A percentile compares a stretch with the other conserved stretches of the same genome.
Evolutionary conservation across 805 yeast species (phyloP).

Genomic region (Starmerella lactis-condensi): DNA sequence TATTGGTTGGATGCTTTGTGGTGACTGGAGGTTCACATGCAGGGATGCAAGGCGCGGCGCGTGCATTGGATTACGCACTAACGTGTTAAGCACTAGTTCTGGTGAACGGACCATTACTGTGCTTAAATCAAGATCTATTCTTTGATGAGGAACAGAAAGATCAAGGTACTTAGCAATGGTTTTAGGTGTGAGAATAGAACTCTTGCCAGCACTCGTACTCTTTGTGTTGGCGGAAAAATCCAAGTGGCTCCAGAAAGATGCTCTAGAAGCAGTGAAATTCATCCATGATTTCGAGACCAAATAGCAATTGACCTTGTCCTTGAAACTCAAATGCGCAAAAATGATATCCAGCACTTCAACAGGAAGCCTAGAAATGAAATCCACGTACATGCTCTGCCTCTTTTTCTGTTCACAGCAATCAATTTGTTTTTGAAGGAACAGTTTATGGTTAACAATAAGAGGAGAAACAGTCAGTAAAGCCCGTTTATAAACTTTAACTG

Average conservation of each 20-base stretch:
- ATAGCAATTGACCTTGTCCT: slow-evolving; percentile 3
- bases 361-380: slow-evolving; percentile 7
- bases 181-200: neutral
- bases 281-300: slow-evolving; percentile 10
- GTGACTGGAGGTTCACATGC: slow-evolving; percentile 4
- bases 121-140: slow-evolving; percentile 4
- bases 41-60: slow-evolving; percentile 6
- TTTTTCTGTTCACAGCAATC: neutral
- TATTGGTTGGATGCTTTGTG: slow-evolving; percentile 1
- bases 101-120: slow-evolving; percentile 7
- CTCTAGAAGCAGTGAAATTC: slow-evolving; percentile 4
- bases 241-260: slow-evolving; percentile 10
- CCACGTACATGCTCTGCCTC: neutral
- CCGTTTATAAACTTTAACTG: slow-evolving; percentile 7
- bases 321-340: slow-evolving; percentile 6
- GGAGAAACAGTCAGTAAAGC: slow-evolving; percentile 7
- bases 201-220: too few relatives aligned
- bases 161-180: slow-evolving; percentile 5
- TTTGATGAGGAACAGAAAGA: neutral
- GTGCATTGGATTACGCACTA: neutral
- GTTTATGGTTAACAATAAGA: neutral
- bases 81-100: neutral
- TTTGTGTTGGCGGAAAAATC: slow-evolving; percentile 1
- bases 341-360: slow-evolving; percentile 9
- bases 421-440: slow-evolving; percentile 7